Percentiles rank a stretch among this genome's conserved stretches.
Conservation (phyloP, 495 filamentous ascomycete genomes). For the Aspergillus cavernicola region DNA sequence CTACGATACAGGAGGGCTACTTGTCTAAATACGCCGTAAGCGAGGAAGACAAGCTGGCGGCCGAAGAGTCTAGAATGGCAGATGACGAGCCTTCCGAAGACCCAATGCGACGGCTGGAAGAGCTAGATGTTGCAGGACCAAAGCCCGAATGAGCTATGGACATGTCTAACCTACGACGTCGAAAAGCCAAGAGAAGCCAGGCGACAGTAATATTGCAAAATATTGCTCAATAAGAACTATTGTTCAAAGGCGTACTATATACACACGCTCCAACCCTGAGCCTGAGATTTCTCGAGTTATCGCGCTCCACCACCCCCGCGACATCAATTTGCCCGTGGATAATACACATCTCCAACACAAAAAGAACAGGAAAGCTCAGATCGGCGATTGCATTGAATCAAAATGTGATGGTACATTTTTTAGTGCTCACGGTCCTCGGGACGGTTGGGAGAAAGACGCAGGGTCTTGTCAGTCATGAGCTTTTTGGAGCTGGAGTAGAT, state of each 20-base stretch:
- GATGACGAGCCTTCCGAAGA: slow-evolving; percentile 60
- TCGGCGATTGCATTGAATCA: slow-evolving; percentile 33
- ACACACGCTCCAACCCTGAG: slow-evolving; percentile 33
- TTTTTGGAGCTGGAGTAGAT: slow-evolving; percentile 77
- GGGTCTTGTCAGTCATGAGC: slow-evolving; percentile 82
- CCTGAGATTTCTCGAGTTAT: slow-evolving; percentile 23
- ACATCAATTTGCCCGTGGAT: slow-evolving; percentile 29
- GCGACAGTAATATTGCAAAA: slow-evolving; percentile 29
- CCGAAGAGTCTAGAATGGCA: slow-evolving; percentile 52
- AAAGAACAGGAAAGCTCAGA: slow-evolving; percentile 23
- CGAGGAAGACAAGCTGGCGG: slow-evolving; percentile 73
- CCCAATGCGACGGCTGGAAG: slow-evolving; percentile 94
- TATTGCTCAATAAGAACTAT: slow-evolving; percentile 29
- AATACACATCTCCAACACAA: slow-evolving; percentile 33
- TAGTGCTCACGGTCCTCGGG: slow-evolving; percentile 47
- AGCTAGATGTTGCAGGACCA: slow-evolving; percentile 89
- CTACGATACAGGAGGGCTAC: slow-evolving; percentile 74
- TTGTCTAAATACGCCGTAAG: slow-evolving; percentile 84
- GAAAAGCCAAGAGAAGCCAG: slow-evolving; percentile 19
- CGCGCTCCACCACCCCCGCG: slow-evolving; percentile 15
- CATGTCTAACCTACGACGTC: slow-evolving; percentile 12
- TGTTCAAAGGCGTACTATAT: slow-evolving; percentile 39
- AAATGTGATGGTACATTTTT: slow-evolving; percentile 38
- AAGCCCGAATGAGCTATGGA: slow-evolving; percentile 60
- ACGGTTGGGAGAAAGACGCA: slow-evolving; percentile 64